Conservation (phyloP, 805 yeast genomes). For the Helenozyma rhizophorensis region DNA sequence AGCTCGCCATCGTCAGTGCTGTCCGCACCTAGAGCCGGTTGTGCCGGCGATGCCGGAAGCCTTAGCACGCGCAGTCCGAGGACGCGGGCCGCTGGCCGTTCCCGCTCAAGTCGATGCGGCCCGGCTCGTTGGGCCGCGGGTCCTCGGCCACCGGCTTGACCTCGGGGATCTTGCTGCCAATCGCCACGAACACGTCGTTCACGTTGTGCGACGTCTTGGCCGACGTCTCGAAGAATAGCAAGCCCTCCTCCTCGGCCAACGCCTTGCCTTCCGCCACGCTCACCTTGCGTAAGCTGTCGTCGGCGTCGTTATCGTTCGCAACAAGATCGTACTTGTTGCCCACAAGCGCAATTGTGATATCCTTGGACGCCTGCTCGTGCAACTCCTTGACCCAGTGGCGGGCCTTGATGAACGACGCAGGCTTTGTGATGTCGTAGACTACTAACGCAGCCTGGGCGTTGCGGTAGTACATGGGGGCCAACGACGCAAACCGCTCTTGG, state of each 20-base stretch:
- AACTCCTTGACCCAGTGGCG: slow-evolving; percentile 75
- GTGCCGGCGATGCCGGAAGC: no score
- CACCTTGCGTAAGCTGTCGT: slow-evolving; percentile 65
- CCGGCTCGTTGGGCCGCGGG: slow-evolving; percentile 10
- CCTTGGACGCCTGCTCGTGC: slow-evolving; percentile 72
- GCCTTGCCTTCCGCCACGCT: slow-evolving; percentile 80
- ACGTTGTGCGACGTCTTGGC: slow-evolving; percentile 90
- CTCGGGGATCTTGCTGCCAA: slow-evolving; percentile 80
- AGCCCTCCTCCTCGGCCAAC: slow-evolving; percentile 86
- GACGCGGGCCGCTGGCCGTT: slow-evolving; percentile 12
- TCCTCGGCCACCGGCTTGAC: slow-evolving; percentile 10
- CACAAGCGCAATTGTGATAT: slow-evolving; percentile 75
- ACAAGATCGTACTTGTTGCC: slow-evolving; percentile 72
- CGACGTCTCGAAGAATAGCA: slow-evolving; percentile 88
- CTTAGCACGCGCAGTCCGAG: slow-evolving; percentile 19
- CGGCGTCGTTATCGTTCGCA: slow-evolving; percentile 39
- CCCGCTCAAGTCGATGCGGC: slow-evolving; percentile 33
- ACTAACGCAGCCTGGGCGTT: slow-evolving; percentile 78
- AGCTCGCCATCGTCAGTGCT: no score
- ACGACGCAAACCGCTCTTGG: slow-evolving; percentile 71
- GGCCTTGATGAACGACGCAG: slow-evolving; percentile 64
- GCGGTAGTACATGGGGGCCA: slow-evolving; percentile 81
- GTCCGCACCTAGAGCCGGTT: no score
- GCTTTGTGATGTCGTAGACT: slow-evolving; percentile 70
- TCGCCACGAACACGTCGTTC: slow-evolving; percentile 84